phyloP scores from a whole-genome alignment of 352 stramenopile species.

The Globisporangium okanoganense region DNA sequence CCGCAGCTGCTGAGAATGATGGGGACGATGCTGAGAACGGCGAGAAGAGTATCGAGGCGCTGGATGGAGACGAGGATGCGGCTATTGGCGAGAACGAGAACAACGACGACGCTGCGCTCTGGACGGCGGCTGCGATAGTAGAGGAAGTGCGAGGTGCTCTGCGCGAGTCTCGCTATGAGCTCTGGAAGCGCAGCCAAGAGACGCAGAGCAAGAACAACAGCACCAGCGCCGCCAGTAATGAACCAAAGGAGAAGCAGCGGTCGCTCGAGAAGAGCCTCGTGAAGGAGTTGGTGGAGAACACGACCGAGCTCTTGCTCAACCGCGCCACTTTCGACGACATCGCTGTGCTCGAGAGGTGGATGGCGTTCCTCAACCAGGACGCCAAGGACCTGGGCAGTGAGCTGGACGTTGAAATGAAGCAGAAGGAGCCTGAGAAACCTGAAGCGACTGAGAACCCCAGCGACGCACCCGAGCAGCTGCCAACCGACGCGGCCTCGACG shows the following conservation, averaged over 20 bases:
- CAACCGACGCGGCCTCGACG: not conserved
- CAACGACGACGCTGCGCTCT: not conserved
- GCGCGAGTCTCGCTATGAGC: conserved; percentile 22
- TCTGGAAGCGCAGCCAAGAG: conserved; percentile 19
- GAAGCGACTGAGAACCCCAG: not conserved
- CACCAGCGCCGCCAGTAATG: not conserved
- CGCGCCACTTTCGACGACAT: conserved; percentile 32
- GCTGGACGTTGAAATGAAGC: not conserved
- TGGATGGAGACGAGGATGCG: conserved; percentile 12
- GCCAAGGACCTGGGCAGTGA: not conserved
- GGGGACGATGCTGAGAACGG: conserved; percentile 14
- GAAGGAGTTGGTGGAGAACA: conserved; percentile 55
- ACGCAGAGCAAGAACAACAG: not conserved
- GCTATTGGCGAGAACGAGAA: conserved; percentile 9
- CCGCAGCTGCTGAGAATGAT: conserved; percentile 4
- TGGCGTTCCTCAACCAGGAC: conserved; percentile 24
- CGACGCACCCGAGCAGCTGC: not conserved
- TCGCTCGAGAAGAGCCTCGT: conserved; percentile 39
- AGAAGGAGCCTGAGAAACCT: conserved; percentile 14
- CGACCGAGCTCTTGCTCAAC: conserved; percentile 64
- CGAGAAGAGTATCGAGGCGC: not conserved
- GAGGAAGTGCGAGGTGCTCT: conserved; percentile 33
- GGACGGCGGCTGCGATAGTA: conserved; percentile 24
- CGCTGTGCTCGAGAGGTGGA: conserved; percentile 38
- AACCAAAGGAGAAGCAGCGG: conserved; percentile 18